Evolutionary conservation across 2,329 filamentous ascomycete species (phyloP).

Genomic region (Moelleriella libera): DNA sequence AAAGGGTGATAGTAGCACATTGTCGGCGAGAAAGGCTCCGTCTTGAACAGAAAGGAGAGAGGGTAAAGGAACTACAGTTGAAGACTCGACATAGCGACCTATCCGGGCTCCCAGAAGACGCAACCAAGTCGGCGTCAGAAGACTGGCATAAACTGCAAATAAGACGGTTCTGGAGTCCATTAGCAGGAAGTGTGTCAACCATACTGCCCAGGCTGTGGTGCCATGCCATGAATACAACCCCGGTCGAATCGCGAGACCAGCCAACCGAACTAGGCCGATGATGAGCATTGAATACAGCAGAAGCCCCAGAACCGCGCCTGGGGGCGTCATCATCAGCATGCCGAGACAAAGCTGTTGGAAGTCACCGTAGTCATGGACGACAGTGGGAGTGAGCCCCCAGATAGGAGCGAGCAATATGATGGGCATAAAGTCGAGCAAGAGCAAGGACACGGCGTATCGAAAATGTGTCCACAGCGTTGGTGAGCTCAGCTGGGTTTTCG

Average conservation of each 20-base stretch:
- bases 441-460: constrained; percentile 4
- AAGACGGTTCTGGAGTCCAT: constrained; percentile 3
- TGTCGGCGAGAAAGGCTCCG: constrained; percentile 9
- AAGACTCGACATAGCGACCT: constrained; percentile 8
- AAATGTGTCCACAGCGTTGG: constrained; percentile 2
- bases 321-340: constrained; percentile 3
- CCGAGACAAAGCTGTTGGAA: constrained; percentile 2
- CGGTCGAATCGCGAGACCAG: constrained; percentile 5
- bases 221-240: constrained; percentile 9
- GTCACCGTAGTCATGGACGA: constrained; percentile 6
- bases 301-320: constrained; percentile 5
- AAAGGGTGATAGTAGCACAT: constrained; percentile 8
- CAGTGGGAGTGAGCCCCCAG: constrained; percentile 3
- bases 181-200: constrained; percentile 7
- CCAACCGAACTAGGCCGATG: constrained; percentile 3
- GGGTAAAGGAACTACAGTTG: constrained; percentile 7
- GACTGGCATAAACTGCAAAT: constrained; percentile 10
- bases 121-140: constrained; percentile 9
- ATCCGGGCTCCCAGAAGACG: constrained; percentile 7
- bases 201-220: constrained; percentile 7
- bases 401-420: constrained; percentile 4
- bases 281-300: constrained; percentile 1
- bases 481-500: background rate
- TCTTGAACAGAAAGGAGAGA: constrained; percentile 8
- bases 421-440: constrained; percentile 6